Evolutionary conservation across 805 yeast genomes (phyloP).

Genomic region (Cyberlindnera veronae): DNA sequence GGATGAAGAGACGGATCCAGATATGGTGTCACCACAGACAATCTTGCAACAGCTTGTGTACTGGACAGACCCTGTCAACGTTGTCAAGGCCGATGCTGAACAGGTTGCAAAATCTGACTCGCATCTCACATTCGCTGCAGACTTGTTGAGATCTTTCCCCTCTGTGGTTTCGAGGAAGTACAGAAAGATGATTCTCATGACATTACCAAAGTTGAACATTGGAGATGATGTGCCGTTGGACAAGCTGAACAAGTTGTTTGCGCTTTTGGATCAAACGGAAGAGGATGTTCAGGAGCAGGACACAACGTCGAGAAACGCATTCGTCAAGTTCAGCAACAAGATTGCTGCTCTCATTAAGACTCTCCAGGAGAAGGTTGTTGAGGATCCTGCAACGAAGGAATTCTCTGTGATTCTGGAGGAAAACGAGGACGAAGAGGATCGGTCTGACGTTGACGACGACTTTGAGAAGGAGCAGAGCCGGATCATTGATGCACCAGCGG

Average conservation of each 20-base stretch:
- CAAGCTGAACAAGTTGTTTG: slow-evolving; percentile 27
- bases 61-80: slow-evolving; percentile 80
- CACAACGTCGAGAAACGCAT: slow-evolving; percentile 31
- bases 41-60: slow-evolving; percentile 69
- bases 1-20: slow-evolving; percentile 29
- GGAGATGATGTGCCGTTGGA: slow-evolving; percentile 30
- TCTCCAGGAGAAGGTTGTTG: slow-evolving; percentile 19
- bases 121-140: slow-evolving; percentile 55
- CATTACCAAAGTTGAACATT: slow-evolving; percentile 46
- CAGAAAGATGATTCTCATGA: slow-evolving; percentile 50
- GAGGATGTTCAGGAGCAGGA: slow-evolving; percentile 32
- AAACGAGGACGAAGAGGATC: slow-evolving; percentile 21
- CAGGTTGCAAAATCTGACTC: slow-evolving; percentile 41
- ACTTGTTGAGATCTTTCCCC: slow-evolving; percentile 48
- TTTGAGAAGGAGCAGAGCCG: slow-evolving; percentile 19
- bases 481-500: slow-evolving; percentile 6
- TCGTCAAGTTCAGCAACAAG: slow-evolving; percentile 29
- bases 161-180: slow-evolving; percentile 46
- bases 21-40: slow-evolving; percentile 38
- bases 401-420: slow-evolving; percentile 26
- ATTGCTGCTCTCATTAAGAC: slow-evolving; percentile 20
- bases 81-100: slow-evolving; percentile 47
- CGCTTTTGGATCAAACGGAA: slow-evolving; percentile 28
- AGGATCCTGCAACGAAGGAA: slow-evolving; percentile 24
- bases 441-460: slow-evolving; percentile 26